Percentiles rank a stretch among this genome's conserved stretches.
Conservation (phyloP, 257 asterid species). For the Solanum tarapatanum region DNA sequence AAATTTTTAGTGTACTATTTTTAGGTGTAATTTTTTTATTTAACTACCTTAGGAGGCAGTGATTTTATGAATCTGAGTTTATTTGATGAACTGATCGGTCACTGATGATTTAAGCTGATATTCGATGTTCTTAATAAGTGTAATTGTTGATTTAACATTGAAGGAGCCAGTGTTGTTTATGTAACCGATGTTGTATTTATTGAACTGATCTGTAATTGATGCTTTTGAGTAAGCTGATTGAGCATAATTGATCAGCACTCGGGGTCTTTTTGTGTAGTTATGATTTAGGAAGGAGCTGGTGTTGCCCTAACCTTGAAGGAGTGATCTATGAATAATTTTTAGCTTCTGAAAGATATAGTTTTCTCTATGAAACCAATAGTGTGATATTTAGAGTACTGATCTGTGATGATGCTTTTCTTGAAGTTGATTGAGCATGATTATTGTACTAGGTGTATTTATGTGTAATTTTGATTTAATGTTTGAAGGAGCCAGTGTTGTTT, state of each 20-base stretch:
- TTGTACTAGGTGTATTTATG: not conserved
- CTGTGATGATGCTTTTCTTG: not conserved
- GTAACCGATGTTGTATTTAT: not conserved
- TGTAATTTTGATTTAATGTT: not conserved
- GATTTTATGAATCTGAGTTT: constrained; percentile 33
- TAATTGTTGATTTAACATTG: not conserved
- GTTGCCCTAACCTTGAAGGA: not conserved
- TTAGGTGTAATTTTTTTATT: not conserved
- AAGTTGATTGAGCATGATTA: not conserved
- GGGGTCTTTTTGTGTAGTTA: not conserved
- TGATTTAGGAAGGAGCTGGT: not conserved
- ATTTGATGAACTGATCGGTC: not conserved
- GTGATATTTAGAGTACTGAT: not conserved
- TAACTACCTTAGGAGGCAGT: not conserved
- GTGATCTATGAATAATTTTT: not conserved
- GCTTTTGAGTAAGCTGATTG: not conserved
- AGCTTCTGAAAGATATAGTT: not conserved
- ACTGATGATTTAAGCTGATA: not conserved
- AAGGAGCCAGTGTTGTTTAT: not conserved
- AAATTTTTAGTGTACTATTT: not conserved
- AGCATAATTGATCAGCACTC: not conserved
- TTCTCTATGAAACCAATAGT: not conserved
- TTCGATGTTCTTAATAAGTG: not conserved
- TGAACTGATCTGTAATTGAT: not conserved
- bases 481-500: constrained; percentile 85